Percentiles rank a stretch among this genome's conserved stretches.
These are phyloP conservation scores for Cardamine chenopodiifolia DNA, from an alignment of 345 rosid genomes.

Conservation along the genomic window DNA sequence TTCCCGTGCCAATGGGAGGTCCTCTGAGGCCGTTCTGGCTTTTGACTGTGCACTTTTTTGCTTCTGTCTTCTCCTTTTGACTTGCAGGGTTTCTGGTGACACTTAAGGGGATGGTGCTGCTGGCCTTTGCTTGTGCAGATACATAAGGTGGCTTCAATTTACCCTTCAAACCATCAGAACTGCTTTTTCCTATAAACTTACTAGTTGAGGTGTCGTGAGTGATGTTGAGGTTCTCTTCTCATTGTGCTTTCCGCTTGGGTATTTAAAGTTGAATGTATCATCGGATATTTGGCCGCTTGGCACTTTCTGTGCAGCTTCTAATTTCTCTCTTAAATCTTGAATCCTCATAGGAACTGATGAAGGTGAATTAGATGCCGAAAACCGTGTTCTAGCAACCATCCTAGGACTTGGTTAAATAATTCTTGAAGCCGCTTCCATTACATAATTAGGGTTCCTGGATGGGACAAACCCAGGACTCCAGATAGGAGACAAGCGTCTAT, in stretches of 20 bases:
- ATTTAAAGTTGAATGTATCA: conserved; percentile 35
- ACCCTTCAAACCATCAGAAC: conserved; percentile 45
- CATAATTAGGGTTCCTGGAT: conserved; percentile 55
- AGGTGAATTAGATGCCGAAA: conserved; percentile 50
- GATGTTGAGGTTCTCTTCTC: conserved; percentile 42
- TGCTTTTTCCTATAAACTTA: conserved; percentile 42
- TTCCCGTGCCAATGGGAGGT: conserved; percentile 41
- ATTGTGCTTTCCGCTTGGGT: conserved; percentile 44
- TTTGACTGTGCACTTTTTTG: conserved; percentile 45
- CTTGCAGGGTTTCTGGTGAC: conserved; percentile 33
- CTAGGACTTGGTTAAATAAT: conserved; percentile 75
- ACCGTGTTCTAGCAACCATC: conserved; percentile 46
- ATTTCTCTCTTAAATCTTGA: conserved; percentile 71
- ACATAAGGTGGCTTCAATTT: conserved; percentile 52
- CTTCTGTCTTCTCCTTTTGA: conserved; percentile 56
- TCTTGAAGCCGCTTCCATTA: conserved; percentile 82
- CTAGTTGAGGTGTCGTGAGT: conserved; percentile 24
- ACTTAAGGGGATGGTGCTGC: conserved; percentile 41
- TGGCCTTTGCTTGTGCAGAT: conserved; percentile 52
- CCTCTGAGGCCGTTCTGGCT: conserved; percentile 51
- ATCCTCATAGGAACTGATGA: conserved; percentile 75
- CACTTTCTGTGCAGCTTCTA: conserved; percentile 62
- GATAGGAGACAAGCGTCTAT: conserved; percentile 81
- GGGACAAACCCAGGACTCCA: conserved; percentile 61
- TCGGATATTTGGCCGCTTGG: conserved; percentile 50